Conservation (phyloP, 176 grass and related monocot genomes). For the Ananas comosus region DNA sequence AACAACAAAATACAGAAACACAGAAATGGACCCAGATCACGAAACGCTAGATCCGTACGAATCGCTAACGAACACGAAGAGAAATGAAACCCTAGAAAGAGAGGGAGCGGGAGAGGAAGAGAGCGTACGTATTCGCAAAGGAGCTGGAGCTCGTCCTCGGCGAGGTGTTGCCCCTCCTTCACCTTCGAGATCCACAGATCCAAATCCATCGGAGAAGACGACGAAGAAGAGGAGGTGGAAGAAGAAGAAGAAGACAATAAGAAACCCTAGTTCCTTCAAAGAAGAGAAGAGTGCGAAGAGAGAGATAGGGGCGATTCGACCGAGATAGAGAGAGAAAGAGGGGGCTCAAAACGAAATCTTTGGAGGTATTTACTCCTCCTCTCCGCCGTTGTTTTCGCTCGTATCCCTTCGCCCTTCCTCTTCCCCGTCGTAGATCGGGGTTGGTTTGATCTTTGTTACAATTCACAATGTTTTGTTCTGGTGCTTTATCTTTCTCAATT, state of each 20-base stretch:
- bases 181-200: slow-evolving; percentile 99
- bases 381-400: too few species aligned
- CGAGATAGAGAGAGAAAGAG: not conserved
- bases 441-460: too few species aligned
- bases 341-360: not conserved
- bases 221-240: not conserved
- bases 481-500: too few species aligned
- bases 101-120: not conserved
- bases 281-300: not conserved
- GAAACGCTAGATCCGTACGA: slow-evolving; percentile 4
- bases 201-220: slow-evolving; percentile 60
- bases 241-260: not conserved
- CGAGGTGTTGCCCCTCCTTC: slow-evolving; percentile 96
- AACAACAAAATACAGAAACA: not conserved
- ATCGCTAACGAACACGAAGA: slow-evolving; percentile 26
- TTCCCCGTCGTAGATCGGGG: too few species aligned
- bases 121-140: slow-evolving; percentile 95
- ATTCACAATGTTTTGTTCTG: too few species aligned
- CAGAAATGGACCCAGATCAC: not conserved
- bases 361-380: not conserved
- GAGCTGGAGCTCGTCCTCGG: slow-evolving; percentile 94
- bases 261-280: not conserved
- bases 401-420: too few species aligned
- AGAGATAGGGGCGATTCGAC: not conserved
- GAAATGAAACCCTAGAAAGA: not conserved